Evolutionary conservation across 139 green algal species (phyloP).

Genomic region (Auxenochlorella pyrenoidosa): DNA sequence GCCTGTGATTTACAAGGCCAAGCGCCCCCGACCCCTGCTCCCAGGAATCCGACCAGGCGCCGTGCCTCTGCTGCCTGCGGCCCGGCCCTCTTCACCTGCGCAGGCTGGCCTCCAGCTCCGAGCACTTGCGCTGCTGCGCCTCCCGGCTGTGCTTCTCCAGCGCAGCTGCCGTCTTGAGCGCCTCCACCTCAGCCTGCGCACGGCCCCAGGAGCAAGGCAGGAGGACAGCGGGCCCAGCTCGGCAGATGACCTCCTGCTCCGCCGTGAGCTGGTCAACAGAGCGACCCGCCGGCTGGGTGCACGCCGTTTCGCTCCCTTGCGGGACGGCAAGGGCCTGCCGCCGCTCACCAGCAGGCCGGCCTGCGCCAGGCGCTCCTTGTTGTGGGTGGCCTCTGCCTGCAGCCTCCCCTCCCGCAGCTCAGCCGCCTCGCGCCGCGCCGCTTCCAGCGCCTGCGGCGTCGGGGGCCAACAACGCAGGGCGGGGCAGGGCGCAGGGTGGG

Average conservation of each 20-base stretch:
- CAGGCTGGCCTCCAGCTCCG: slow-evolving; percentile 31
- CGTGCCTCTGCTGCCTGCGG: too few relatives aligned
- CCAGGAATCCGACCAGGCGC: too few relatives aligned
- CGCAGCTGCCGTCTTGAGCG: not conserved
- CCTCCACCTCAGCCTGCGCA: slow-evolving; percentile 23
- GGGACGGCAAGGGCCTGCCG: not conserved
- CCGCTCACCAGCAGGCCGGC: slow-evolving; percentile 20
- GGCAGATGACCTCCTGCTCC: too few relatives aligned
- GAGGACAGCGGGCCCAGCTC: not conserved
- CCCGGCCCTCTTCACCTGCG: too few relatives aligned
- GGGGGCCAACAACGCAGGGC: too few relatives aligned
- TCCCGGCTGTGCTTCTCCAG: slow-evolving; percentile 21
- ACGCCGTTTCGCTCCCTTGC: too few relatives aligned
- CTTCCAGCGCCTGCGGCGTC: slow-evolving; percentile 6
- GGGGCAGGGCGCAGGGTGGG: not conserved
- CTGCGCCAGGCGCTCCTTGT: slow-evolving; percentile 20
- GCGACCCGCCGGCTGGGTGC: not conserved
- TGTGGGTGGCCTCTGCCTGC: slow-evolving; percentile 4
- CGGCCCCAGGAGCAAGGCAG: not conserved
- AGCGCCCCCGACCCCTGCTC: too few relatives aligned
- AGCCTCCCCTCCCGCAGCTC: slow-evolving; percentile 29
- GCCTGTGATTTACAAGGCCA: too few relatives aligned
- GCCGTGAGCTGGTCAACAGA: too few relatives aligned
- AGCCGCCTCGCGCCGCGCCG: slow-evolving; percentile 4
- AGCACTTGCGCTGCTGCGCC: slow-evolving; percentile 17